Evolutionary conservation across 169 alveolate species (phyloP).

Genomic region (Theileria equi): DNA sequence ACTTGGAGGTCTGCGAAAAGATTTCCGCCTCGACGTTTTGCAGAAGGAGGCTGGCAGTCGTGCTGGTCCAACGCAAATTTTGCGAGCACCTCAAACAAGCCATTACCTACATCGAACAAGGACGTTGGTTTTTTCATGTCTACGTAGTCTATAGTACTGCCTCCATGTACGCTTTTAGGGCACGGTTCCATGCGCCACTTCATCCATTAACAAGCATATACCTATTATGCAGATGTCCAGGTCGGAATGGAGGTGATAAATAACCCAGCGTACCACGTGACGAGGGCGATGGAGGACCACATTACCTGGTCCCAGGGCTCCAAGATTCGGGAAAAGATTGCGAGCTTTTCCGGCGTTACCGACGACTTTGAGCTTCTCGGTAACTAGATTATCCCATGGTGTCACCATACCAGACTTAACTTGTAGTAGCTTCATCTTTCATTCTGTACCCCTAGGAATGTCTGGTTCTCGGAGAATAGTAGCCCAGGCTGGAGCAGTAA

Average conservation of each 20-base stretch:
- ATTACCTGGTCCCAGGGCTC: constrained; percentile 96
- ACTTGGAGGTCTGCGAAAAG: constrained; percentile 87
- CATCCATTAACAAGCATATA: not conserved
- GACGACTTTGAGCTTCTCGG: constrained; percentile 77
- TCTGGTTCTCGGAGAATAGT: no score
- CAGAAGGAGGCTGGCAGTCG: constrained; percentile 95
- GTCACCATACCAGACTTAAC: no score
- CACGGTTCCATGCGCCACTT: no score
- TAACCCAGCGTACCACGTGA: constrained; percentile 94
- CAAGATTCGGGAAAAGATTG: constrained; percentile 76
- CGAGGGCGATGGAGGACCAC: constrained; percentile 94
- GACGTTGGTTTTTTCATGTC: constrained; percentile 87
- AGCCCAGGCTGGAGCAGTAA: no score
- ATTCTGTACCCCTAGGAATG: no score
- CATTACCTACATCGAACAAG: constrained; percentile 93
- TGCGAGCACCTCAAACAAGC: constrained; percentile 93
- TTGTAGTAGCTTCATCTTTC: no score
- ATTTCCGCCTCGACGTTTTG: constrained; percentile 94
- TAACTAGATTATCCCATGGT: no score
- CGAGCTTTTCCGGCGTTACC: constrained; percentile 55
- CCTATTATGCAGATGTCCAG: constrained; percentile 62
- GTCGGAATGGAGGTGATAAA: constrained; percentile 94
- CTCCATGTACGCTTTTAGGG: no score
- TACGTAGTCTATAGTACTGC: no score
- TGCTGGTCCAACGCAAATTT: constrained; percentile 88